Evolutionary conservation across 257 asterid species (phyloP), one percentile per base, ranked within the genome.

Genomic region (Mitragyna speciosa): DNA sequence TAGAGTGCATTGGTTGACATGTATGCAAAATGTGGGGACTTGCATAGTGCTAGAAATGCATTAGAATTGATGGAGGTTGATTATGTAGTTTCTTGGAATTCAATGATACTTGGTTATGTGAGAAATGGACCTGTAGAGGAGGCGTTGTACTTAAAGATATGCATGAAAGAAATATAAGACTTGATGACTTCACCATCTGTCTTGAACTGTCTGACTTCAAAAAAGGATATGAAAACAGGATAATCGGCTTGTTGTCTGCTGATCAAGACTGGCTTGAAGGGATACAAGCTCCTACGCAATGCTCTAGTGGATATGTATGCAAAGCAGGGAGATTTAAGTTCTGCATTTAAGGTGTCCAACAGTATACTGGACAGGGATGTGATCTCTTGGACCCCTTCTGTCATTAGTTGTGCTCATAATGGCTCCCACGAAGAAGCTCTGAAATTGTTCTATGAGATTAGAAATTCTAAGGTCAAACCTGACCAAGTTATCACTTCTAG

Each of bases 241-340:
- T 81, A 75, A 79, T 80, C 64, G 12, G 79, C 91, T 67, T 98
- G 91, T 73, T 80, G 90, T 68, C 81, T 89, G 90, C 86, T 89
- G 67, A 69, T 89, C 51, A 93, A 91, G 85, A 87, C 89, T n/a
- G 99, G 98, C 16, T 90, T 86, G 63, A 89, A 84, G 78, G 79
- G 77, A 31, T 81, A 68, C 84, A 90, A 70, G 22, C 90, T 90
- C 16, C 89, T 95, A 72, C 70, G 76, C 83, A 95, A 95, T 82
- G 93, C 96, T 49, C 93, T 95, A 41, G 86, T 93, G n/a, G 97
- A 95, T 80, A 93, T 92, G 99, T 92, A 92, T 76, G 95, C 99
- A 63, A 93, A 95, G 72, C 90, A 84, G 74, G 88, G 88, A 17
- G 76, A 86, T 77, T 66, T 89, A 65, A 81, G 54, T 81, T 80